Base-by-base conservation (phyloP, 257 asterid species). In the Catharanthus roseus region DNA sequence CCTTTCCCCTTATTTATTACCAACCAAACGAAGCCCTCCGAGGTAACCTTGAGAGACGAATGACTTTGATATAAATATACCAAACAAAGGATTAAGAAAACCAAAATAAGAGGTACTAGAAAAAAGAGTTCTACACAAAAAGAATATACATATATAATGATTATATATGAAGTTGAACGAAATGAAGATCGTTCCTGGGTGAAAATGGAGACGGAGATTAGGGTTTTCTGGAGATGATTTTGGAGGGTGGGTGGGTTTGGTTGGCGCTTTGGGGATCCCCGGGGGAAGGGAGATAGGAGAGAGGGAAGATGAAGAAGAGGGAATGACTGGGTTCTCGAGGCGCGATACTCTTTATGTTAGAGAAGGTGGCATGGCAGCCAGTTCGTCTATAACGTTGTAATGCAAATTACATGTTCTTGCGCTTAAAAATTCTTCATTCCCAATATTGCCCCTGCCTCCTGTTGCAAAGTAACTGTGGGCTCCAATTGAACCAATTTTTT, bases 1-100 rank as follows among this genome's bases (percentile, higher is more conserved):
- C 65, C 63, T 29, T 68, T 69, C 62, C 63, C 53, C 73, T 69
- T 53, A 21, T 53, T 47, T 53, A 63, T 26, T 26, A 64, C 70
- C 62, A 62, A 16, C 70, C 76, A 47, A 61, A 62, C 41, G 16
- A 21, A 11, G 16, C 42, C 9, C 50, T 39, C 24, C 45, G 19
- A 41, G 10, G 26, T 13, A 69, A 75, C 50, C 58, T 61, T 28
- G n/a, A n/a, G 28, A 15, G 3, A 31, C 5, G 28, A 36, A 69
- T 39, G 6, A 3, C 47, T 49, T 71, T 71, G 23, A 29, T 21
- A 15, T 38, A n/a, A 38, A 38, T 41, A 34, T 33, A 39, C 4
- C 19, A 16, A 42, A 50, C 34, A 26, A 39, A 65, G 8, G 9
- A 56, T 8, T 33, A 60, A 45, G 24, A 15, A n/a, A 28, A 42